Percentiles rank a stretch among this genome's conserved stretches.
Evolutionary conservation across 441 rosid genomes (phyloP).

Genomic region (Populus hybrid): DNA sequence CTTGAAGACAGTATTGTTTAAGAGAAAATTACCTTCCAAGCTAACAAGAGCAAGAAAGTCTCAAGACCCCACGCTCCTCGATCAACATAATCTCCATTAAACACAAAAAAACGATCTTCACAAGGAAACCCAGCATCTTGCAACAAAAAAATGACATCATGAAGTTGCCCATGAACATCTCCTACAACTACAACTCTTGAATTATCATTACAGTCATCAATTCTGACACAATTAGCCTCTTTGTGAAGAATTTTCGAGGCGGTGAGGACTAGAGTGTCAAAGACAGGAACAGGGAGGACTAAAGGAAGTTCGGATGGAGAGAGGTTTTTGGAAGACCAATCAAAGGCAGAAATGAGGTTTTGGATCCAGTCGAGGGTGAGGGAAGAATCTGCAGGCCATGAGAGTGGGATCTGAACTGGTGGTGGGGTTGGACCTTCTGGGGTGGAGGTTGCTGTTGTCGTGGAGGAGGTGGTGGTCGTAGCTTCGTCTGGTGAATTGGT

Average conservation of each 20-base stretch:
- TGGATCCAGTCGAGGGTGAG: conserved; percentile 65
- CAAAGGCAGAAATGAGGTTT: conserved; percentile 43
- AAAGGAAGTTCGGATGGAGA: conserved; percentile 55
- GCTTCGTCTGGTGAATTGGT: neutral
- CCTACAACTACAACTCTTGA: conserved; percentile 82
- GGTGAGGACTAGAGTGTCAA: conserved; percentile 65
- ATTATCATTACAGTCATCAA: conserved; percentile 42
- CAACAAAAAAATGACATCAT: conserved; percentile 65
- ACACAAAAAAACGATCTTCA: conserved; percentile 63
- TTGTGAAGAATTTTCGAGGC: conserved; percentile 88
- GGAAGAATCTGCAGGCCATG: conserved; percentile 60
- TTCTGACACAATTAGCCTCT: conserved; percentile 67
- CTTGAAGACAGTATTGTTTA: neutral
- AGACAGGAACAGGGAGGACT: conserved; percentile 57
- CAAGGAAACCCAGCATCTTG: conserved; percentile 67
- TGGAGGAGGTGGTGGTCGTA: neutral
- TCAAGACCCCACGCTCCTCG: conserved; percentile 99
- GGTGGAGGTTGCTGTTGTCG: conserved; percentile 9
- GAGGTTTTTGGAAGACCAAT: conserved; percentile 76
- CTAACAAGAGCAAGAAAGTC: conserved; percentile 74
- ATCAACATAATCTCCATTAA: conserved; percentile 94
- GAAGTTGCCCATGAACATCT: conserved; percentile 93
- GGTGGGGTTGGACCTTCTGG: neutral
- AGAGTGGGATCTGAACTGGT: conserved; percentile 30
- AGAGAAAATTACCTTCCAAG: conserved; percentile 70